Evolutionary conservation across 2,329 filamentous ascomycete genomes (phyloP), one percentile per base, ranked within the genome.

Genomic region (Sporothrix globosa): DNA sequence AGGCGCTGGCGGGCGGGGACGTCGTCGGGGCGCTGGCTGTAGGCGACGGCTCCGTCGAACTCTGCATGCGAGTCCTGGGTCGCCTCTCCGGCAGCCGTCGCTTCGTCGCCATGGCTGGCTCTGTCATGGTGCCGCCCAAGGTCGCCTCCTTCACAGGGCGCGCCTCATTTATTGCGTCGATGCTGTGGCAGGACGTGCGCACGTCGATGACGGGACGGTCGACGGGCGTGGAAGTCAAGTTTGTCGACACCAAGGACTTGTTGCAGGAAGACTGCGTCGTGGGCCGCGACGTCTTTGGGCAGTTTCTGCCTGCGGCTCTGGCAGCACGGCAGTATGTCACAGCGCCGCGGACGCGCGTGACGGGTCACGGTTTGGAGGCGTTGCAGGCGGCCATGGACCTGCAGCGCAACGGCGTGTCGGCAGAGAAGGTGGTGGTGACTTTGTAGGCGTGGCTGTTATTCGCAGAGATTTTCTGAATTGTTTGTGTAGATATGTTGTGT

Each of bases 361-460:
- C 75, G 1, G 78, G 78, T 2, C 70, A 74, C 9, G 78, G 79
- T 2, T 65, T 80, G 10, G 77, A 78, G 24, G 65, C 71, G 4
- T 69, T 80, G 7, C 78, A 80, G 70, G 68, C 71, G 13, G 78
- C 76, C 3, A 58, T 79, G 13, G 76, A 79, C 52, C 73, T 73
- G 58, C 76, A 74, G 5, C 76, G 74, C 41, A 75, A 75, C 11
- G 77, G 77, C 4, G 77, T 82, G 3, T 82, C 80, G 68, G 80
- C 77, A 0, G 76, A 77, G 67, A 82, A 82, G 72, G 67, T 82
- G 50, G 79, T 82, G 14, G 76, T 82, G 13, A 56, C 68, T 6
- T n/a, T 66, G 63, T 53, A 48, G n/a, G 56, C 3, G 1, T 9
- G 14, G 44, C 13, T 48, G 44, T 17, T 17, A 17, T 5, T 34